Conservation (phyloP, 2,329 filamentous ascomycete species). For the Ceratocystis smalleyi region DNA sequence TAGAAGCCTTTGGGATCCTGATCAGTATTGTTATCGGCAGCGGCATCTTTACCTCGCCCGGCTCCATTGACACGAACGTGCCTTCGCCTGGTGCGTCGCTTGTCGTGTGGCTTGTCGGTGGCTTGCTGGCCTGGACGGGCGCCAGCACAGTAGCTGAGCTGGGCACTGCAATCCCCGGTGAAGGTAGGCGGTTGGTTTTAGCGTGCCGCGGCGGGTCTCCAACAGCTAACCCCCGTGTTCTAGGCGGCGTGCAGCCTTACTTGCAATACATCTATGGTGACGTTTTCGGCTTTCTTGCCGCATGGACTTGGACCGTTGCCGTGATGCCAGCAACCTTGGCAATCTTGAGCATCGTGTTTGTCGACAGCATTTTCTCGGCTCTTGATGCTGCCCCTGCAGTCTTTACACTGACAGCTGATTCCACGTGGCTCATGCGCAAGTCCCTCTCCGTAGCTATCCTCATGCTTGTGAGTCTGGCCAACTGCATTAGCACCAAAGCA, state of each 20-base stretch:
- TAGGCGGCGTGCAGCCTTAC: conserved; percentile 47
- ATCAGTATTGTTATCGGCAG: conserved; percentile 50
- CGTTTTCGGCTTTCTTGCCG: conserved; percentile 44
- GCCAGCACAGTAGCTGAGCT: conserved; percentile 47
- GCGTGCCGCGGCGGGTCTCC: neutral
- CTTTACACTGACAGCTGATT: conserved; percentile 21
- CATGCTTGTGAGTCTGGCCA: conserved; percentile 33
- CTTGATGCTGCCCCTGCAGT: conserved; percentile 31
- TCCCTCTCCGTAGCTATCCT: conserved; percentile 35
- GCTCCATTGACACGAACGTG: conserved; percentile 46
- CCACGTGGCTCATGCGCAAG: conserved; percentile 28
- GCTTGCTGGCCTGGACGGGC: conserved; percentile 48
- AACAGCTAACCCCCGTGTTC: neutral
- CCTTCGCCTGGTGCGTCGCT: conserved; percentile 44
- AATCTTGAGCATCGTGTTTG: conserved; percentile 48
- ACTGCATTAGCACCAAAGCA: conserved; percentile 40
- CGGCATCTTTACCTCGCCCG: conserved; percentile 49
- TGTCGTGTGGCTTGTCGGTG: conserved; percentile 45
- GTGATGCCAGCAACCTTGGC: conserved; percentile 50
- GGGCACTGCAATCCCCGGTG: conserved; percentile 46
- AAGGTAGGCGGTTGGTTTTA: conserved; percentile 27
- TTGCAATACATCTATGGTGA: conserved; percentile 46
- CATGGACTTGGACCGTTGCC: conserved; percentile 50
- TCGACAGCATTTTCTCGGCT: conserved; percentile 43
- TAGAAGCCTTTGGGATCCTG: conserved; percentile 42